Base-by-base conservation (phyloP, 2,329 filamentous ascomycete genomes). In the Drechslerella stenobrocha region DNA sequence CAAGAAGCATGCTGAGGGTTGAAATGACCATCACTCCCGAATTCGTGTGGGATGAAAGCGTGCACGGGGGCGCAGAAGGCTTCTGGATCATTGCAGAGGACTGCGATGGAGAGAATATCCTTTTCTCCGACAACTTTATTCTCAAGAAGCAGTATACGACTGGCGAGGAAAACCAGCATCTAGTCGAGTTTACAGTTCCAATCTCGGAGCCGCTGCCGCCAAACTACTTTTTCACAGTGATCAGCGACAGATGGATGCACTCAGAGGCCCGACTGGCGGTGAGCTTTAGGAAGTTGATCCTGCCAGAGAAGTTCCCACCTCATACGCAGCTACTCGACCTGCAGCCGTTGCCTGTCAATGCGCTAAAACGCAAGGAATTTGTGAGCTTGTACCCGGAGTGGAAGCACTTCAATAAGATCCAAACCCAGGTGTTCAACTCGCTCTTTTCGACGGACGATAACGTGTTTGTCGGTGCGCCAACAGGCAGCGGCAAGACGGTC, bases 61-160 rank as follows among this genome's bases (percentile, higher is more conserved):
- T 98, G 2, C 93, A 98, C 75, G 93, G 93, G 1, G 82, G 82
- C 28, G 88, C 91, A 0, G 91, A 98, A 77, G 90, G 84, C 71
- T 98, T 96, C 78, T 98, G 93, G 93, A 91, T 98, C 70, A 78
- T 98, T 59, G 91, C 96, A 2, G 95, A 98, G 76, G 95, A 98
- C 73, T 96, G 91, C 73, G 93, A 98, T 74, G 93, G 93, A 23
- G 93, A 98, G 76, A 89, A 96, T 61, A 90, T 98, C 44, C 79
- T 98, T 45, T 96, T 90, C 80, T 89, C 96, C 72, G 93, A 98
- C 75, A 89, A 90, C 65, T 97, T 98, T 76, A 80, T 97, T 35
- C 82, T 98, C 23, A 88, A 92, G 42, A 90, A 87, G 74, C 89
- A 96, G 70, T 96, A 95, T 74, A 91, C 90, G 2, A 80, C 84